phyloP scores from a whole-genome alignment of 2,329 filamentous ascomycete genomes.

The Lachnellula willkommii region DNA sequence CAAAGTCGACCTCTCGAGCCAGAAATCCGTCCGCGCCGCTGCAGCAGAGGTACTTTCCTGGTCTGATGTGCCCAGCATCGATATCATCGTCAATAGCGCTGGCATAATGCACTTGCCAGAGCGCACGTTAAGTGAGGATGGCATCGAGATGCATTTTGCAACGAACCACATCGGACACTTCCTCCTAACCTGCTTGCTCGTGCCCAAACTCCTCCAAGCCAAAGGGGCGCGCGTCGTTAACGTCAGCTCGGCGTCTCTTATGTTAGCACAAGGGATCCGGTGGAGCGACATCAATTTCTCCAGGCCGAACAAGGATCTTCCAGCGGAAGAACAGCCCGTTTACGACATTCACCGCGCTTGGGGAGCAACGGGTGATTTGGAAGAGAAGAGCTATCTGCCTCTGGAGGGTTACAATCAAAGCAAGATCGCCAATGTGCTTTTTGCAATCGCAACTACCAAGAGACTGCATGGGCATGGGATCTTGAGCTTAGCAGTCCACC shows the following conservation, averaged over 20 bases:
- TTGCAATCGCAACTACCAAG: conserved; percentile 27
- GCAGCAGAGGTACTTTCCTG: conserved; percentile 36
- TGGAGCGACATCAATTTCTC: conserved; percentile 36
- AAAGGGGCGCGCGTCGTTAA: conserved; percentile 17
- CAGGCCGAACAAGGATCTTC: conserved; percentile 31
- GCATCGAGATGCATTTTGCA: conserved; percentile 27
- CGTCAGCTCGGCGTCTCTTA: conserved; percentile 23
- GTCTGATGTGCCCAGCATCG: conserved; percentile 33
- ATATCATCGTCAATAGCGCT: conserved; percentile 41
- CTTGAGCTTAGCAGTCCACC: conserved; percentile 29
- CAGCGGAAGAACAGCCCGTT: conserved; percentile 30
- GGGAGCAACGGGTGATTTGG: conserved; percentile 20
- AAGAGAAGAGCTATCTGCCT: conserved; percentile 30
- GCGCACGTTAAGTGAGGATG: conserved; percentile 31
- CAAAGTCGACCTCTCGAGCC: conserved; percentile 35
- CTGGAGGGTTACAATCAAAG: conserved; percentile 35
- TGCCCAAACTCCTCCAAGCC: conserved; percentile 12
- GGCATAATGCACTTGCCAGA: conserved; percentile 36
- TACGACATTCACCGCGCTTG: conserved; percentile 22
- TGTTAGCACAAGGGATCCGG: conserved; percentile 22
- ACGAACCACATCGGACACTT: conserved; percentile 19
- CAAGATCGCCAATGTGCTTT: conserved; percentile 35
- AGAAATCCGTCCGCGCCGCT: conserved; percentile 37
- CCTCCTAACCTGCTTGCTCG: conserved; percentile 16
- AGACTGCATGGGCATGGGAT: conserved; percentile 26